phyloP scores from a whole-genome alignment of 768 basidiomycete species.

The Crucibulum laeve region DNA sequence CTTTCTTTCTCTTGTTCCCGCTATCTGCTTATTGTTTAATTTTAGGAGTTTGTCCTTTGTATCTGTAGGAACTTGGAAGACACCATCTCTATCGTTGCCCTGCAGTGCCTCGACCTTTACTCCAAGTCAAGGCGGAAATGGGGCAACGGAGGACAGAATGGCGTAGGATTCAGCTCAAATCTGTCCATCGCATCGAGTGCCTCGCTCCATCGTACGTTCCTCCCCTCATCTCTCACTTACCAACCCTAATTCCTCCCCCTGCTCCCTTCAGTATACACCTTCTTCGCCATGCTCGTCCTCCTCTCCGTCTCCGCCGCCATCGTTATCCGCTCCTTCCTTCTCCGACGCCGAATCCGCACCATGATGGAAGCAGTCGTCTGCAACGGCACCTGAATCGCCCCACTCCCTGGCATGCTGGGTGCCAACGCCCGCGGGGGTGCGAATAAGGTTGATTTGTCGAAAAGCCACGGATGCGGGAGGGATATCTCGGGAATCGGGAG shows the following conservation, averaged over 20 bases:
- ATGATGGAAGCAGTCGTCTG: slow-evolving; percentile 60
- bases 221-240: not conserved
- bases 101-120: too few relatives aligned
- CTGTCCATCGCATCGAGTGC: too few relatives aligned
- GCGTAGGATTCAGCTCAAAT: too few relatives aligned
- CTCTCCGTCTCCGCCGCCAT: slow-evolving; percentile 66
- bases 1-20: too few relatives aligned
- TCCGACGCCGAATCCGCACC: slow-evolving; percentile 57
- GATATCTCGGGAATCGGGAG: slow-evolving; percentile 24
- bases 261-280: slow-evolving; percentile 40
- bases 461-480: slow-evolving; percentile 49
- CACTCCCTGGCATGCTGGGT: slow-evolving; percentile 17
- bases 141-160: too few relatives aligned
- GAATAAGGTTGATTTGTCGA: slow-evolving; percentile 34
- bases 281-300: slow-evolving; percentile 63
- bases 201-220: too few relatives aligned
- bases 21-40: too few relatives aligned
- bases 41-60: too few relatives aligned
- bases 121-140: too few relatives aligned
- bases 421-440: slow-evolving; percentile 11
- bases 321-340: slow-evolving; percentile 57
- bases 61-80: too few relatives aligned
- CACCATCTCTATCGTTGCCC: too few relatives aligned
- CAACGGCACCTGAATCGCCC: slow-evolving; percentile 57
- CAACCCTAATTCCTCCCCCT: slow-evolving; percentile 1